Conservation (phyloP, 2,329 filamentous ascomycete genomes). For the Coniochaeta prunicola region DNA sequence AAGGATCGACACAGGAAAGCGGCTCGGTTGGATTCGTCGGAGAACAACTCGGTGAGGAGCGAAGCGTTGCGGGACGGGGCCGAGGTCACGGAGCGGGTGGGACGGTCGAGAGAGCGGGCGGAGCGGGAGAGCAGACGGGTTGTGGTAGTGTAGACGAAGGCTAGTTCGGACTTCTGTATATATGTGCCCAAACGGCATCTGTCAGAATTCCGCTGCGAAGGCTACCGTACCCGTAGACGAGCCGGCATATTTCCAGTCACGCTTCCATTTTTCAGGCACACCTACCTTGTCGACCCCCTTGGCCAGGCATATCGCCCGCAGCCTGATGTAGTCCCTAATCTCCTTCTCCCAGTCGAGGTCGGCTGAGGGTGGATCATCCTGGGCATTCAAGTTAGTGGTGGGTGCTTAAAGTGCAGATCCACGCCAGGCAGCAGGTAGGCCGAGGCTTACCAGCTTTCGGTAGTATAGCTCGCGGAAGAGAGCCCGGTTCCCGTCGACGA, state of each 20-base stretch:
- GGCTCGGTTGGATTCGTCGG: slow-evolving; percentile 42
- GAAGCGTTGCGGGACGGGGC: slow-evolving; percentile 42
- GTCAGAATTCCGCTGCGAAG: too few relatives aligned
- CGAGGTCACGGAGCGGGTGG: not conserved
- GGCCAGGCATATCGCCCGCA: not conserved
- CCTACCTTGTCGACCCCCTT: not conserved
- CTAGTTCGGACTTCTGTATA: slow-evolving; percentile 25
- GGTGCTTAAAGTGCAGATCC: not conserved
- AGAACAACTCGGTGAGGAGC: slow-evolving; percentile 36
- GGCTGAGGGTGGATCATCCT: slow-evolving; percentile 29
- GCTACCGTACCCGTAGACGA: not conserved
- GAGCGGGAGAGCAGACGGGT: slow-evolving; percentile 30
- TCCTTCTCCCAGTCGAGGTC: slow-evolving; percentile 23
- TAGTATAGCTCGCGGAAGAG: slow-evolving; percentile 59
- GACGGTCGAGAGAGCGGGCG: not conserved
- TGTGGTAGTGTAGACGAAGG: slow-evolving; percentile 39
- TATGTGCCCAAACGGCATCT: not conserved
- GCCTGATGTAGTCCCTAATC: slow-evolving; percentile 19
- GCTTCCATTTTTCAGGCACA: too few relatives aligned
- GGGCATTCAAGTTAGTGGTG: not conserved
- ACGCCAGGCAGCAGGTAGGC: slow-evolving; percentile 2
- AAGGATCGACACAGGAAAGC: slow-evolving; percentile 58
- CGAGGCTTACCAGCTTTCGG: slow-evolving; percentile 44
- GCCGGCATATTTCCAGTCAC: not conserved
- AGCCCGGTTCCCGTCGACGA: slow-evolving; percentile 48